These are phyloP conservation scores for Fraxinus cuspidata DNA, from an alignment of 257 asterid species.

Conservation along the genomic window DNA sequence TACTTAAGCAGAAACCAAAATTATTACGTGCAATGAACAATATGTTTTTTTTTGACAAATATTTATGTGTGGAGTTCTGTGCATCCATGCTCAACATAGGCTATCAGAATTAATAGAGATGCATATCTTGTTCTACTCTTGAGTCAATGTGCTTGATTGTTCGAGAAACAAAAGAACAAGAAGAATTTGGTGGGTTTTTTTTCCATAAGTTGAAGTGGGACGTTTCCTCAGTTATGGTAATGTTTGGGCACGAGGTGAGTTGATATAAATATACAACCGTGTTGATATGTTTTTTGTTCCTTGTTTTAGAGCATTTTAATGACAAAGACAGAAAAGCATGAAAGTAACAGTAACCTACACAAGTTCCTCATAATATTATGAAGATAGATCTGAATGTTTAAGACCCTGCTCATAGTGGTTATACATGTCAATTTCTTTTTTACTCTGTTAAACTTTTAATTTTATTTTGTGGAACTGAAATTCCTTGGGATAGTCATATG, in stretches of 20 bases:
- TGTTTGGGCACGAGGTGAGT: not conserved
- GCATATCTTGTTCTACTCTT: not conserved
- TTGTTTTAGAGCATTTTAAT: not conserved
- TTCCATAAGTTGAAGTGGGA: not conserved
- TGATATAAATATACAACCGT: not conserved
- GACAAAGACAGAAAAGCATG: not conserved
- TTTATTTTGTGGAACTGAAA: not conserved
- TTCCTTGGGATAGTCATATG: not conserved
- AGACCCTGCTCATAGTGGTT: conserved; percentile 10
- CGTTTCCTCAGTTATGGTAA: not conserved
- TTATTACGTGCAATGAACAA: not conserved
- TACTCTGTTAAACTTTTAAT: not conserved
- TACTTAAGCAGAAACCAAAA: not conserved
- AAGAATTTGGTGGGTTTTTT: not conserved
- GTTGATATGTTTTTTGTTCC: conserved; percentile 1
- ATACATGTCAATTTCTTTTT: not conserved
- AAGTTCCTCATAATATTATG: not conserved
- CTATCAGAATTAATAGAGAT: conserved; percentile 5
- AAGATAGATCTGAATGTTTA: conserved; percentile 6
- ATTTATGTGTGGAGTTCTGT: not conserved
- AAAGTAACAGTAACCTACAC: not conserved
- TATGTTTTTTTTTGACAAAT: no score
- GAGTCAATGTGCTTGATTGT: conserved; percentile 2
- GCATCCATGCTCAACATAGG: not conserved
- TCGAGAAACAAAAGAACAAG: not conserved